A percentile compares a stretch with the other conserved stretches of the same genome.
Conservation (phyloP, 75 land plant genomes). For the Azolla pinnata region DNA sequence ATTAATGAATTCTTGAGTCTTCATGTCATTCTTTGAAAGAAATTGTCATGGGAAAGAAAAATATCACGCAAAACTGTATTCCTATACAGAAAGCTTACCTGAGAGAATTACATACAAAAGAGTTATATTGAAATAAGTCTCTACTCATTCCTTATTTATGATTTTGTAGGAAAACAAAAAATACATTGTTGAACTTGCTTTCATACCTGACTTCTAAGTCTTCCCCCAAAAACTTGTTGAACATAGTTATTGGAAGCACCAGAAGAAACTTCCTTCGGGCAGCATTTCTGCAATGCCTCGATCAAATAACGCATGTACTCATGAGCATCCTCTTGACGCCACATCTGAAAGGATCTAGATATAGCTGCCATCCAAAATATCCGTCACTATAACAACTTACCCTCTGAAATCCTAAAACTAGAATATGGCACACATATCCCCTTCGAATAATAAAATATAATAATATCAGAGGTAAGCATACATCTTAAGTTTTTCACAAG, state of each 20-base stretch:
- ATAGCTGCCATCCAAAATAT: too few species aligned
- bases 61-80: too few species aligned
- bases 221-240: constrained; percentile 67
- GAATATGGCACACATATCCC: too few species aligned
- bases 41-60: too few species aligned
- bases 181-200: too few species aligned
- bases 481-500: constrained; percentile 50
- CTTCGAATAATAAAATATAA: background rate
- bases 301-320: constrained; percentile 66
- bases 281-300: constrained; percentile 48
- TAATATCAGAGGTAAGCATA: constrained; percentile 20
- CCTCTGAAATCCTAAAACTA: background rate
- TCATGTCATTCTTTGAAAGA: too few species aligned
- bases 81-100: too few species aligned
- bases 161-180: too few species aligned
- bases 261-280: constrained; percentile 5
- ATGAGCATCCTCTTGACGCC: constrained; percentile 90
- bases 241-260: constrained; percentile 29
- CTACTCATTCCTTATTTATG: too few species aligned
- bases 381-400: background rate
- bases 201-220: constrained; percentile 69
- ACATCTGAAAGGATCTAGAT: constrained; percentile 56
- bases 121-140: too few species aligned
- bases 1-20: too few species aligned
- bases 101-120: too few species aligned